Evolutionary conservation across 225 moss, liverwort and hornwort species (phyloP).

Genomic region (Physcomitrellopsis africana): DNA sequence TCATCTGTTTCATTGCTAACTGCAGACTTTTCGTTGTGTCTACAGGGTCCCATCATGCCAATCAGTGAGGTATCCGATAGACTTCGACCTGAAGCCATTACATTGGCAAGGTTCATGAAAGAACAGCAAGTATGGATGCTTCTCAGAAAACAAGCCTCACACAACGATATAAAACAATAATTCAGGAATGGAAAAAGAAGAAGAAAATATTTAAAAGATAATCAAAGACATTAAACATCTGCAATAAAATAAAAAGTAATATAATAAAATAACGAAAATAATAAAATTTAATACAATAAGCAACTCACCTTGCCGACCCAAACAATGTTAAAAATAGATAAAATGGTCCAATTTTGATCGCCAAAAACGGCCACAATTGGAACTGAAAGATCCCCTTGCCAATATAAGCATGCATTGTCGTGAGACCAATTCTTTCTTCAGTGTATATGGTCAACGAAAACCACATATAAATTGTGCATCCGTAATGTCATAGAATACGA

Average conservation of each 20-base stretch:
- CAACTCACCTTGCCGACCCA: constrained; percentile 63
- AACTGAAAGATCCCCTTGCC: constrained; percentile 81
- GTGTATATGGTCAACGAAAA: constrained; percentile 15
- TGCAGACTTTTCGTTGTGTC: constrained; percentile 75
- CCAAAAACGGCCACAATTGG: constrained; percentile 75
- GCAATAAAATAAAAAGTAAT: background rate
- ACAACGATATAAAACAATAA: too few species aligned
- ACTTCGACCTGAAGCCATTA: background rate
- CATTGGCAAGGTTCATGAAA: constrained; percentile 3
- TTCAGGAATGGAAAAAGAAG: too few species aligned
- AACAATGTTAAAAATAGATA: constrained; percentile 69
- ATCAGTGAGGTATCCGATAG: constrained; percentile 21
- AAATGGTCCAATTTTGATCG: constrained; percentile 84
- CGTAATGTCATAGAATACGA: background rate
- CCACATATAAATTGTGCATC: background rate
- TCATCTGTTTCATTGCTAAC: constrained; percentile 64
- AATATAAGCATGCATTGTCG: constrained; percentile 19
- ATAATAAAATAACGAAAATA: background rate
- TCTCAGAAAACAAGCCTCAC: constrained; percentile 1
- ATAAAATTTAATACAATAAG: background rate
- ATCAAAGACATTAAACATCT: background rate
- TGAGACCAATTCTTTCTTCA: constrained; percentile 6
- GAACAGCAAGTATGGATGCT: constrained; percentile 9
- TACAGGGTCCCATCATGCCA: constrained; percentile 34
- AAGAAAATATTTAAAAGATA: too few species aligned